These are phyloP conservation scores for Inonotus hispidus DNA, from an alignment of 1,284 basidiomycete species.

Conservation along the genomic window DNA sequence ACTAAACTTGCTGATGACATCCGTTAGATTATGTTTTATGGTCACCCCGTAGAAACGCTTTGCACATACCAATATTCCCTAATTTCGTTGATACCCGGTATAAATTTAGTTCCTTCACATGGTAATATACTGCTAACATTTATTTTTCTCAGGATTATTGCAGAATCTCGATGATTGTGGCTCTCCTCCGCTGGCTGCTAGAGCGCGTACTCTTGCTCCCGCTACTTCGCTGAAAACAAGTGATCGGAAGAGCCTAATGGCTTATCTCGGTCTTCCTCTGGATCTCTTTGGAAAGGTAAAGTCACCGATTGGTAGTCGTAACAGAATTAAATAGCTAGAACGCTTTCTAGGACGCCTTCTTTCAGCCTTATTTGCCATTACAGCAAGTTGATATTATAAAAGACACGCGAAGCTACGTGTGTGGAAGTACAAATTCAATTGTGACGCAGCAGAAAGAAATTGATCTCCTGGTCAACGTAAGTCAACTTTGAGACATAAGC, in stretches of 20 bases:
- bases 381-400: conserved; percentile 92
- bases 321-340: neutral
- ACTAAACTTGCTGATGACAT: neutral
- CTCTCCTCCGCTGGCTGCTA: conserved; percentile 76
- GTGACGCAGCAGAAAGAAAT: conserved; percentile 92
- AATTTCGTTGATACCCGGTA: conserved; percentile 77
- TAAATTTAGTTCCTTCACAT: conserved; percentile 20
- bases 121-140: neutral
- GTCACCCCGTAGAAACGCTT: conserved; percentile 93
- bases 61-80: conserved; percentile 98
- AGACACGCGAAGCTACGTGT: conserved; percentile 79
- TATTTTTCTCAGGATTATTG: conserved; percentile 54
- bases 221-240: conserved; percentile 85
- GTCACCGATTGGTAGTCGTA: neutral
- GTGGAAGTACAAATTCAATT: conserved; percentile 93
- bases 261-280: conserved; percentile 87
- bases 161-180: conserved; percentile 89
- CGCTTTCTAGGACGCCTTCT: conserved; percentile 73
- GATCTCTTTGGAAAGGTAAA: conserved; percentile 78
- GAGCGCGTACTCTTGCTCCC: conserved; percentile 60
- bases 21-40: conserved; percentile 88
- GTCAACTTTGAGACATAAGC: conserved; percentile 25
- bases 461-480: conserved; percentile 86
- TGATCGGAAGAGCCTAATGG: conserved; percentile 86
- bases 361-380: conserved; percentile 95